phyloP scores from a whole-genome alignment of 768 basidiomycete genomes.

The Lactarius sanguifluus region DNA sequence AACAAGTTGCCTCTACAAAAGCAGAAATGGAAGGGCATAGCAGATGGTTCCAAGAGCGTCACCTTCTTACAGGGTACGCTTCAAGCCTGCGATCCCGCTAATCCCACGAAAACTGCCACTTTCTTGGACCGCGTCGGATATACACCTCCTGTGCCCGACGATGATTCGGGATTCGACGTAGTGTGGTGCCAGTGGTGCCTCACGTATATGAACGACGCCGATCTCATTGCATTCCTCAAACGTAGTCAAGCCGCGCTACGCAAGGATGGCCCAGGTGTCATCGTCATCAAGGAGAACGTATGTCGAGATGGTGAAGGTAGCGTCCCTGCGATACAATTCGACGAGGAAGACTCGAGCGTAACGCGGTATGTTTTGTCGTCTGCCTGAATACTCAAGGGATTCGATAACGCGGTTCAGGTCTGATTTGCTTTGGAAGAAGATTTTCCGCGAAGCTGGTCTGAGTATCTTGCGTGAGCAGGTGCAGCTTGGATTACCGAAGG shows the following conservation, averaged over 20 bases:
- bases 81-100: constrained; percentile 75
- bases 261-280: constrained; percentile 49
- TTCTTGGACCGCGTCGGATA: constrained; percentile 70
- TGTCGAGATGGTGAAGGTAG: constrained; percentile 62
- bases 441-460: constrained; percentile 75
- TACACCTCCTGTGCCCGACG: constrained; percentile 42
- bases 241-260: constrained; percentile 62
- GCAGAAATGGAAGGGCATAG: constrained; percentile 65
- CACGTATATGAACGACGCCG: constrained; percentile 74
- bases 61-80: constrained; percentile 78
- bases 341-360: constrained; percentile 85
- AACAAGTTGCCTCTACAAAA: constrained; percentile 19
- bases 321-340: constrained; percentile 57
- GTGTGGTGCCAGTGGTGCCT: constrained; percentile 99
- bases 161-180: constrained; percentile 74
- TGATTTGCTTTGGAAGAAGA: constrained; percentile 73
- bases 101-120: constrained; percentile 43
- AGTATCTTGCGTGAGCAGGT: constrained; percentile 68
- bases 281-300: constrained; percentile 91
- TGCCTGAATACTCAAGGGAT: constrained; percentile 1
- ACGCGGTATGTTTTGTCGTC: constrained; percentile 58
- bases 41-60: constrained; percentile 63
- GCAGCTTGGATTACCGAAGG: constrained; percentile 81
- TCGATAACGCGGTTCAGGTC: constrained; percentile 52
- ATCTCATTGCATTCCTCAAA: constrained; percentile 76